Percentiles rank a stretch among this genome's conserved stretches.
Evolutionary conservation across 176 grass and related monocot genomes (phyloP).

Genomic region (Avena insularis): DNA sequence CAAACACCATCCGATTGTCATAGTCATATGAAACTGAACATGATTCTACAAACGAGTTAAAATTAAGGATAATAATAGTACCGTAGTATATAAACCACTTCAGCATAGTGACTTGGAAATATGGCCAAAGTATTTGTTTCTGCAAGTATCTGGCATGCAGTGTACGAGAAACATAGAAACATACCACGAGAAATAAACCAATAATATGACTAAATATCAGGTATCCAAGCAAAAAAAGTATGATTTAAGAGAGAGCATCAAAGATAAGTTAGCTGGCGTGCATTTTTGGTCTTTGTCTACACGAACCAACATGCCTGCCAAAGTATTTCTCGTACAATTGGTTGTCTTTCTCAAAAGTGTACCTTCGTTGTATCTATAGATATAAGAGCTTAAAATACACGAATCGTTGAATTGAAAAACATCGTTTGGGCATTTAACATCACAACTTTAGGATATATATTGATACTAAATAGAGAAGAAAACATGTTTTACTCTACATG

Average conservation of each 20-base stretch:
- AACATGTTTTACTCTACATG: background rate
- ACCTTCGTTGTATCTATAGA: background rate
- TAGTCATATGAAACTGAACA: background rate
- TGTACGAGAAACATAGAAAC: background rate
- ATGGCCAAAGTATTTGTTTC: background rate
- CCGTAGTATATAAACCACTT: background rate
- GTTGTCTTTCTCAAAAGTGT: too few species aligned
- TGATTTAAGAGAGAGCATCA: background rate
- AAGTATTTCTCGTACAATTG: too few species aligned
- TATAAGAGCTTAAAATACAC: background rate
- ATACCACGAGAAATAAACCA: background rate
- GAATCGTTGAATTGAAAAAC: background rate
- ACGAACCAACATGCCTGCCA: too few species aligned
- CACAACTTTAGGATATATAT: background rate
- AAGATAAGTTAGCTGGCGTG: too few species aligned
- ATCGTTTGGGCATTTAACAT: background rate
- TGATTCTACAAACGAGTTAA: background rate
- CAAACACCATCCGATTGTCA: background rate
- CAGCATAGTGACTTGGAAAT: background rate
- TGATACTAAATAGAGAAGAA: background rate
- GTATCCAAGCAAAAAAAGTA: background rate
- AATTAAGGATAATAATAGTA: constrained; percentile 4
- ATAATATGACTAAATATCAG: constrained; percentile 1
- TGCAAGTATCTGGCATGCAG: background rate
- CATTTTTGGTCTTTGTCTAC: too few species aligned